A percentile compares a stretch with the other conserved stretches of the same genome.
These are phyloP conservation scores for Podospora didyma DNA, from an alignment of 495 filamentous ascomycete species.

Conservation along the genomic window DNA sequence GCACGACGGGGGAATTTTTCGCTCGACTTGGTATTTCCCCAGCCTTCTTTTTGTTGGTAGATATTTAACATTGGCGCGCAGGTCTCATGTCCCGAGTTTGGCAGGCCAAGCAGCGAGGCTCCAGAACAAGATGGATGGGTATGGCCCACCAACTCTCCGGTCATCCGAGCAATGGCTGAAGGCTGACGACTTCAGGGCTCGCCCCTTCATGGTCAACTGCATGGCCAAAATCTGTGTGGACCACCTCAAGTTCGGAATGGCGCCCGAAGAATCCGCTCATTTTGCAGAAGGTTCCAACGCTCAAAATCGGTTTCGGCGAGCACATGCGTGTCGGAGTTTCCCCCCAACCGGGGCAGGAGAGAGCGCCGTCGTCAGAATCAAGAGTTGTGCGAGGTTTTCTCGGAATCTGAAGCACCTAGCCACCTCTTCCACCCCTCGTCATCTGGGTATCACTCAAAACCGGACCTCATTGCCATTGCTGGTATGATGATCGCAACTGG, in stretches of 20 bases:
- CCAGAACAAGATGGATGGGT: neutral
- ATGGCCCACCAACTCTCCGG: neutral
- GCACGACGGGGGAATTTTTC: neutral
- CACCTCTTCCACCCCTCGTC: slow-evolving; percentile 2
- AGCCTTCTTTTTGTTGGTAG: too few species aligned
- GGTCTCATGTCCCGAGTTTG: slow-evolving; percentile 17
- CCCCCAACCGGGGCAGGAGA: neutral
- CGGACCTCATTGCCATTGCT: slow-evolving; percentile 15
- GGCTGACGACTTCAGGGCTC: neutral
- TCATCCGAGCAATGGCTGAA: neutral
- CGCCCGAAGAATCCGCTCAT: slow-evolving; percentile 4
- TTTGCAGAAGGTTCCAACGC: slow-evolving; percentile 1
- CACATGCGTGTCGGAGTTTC: neutral
- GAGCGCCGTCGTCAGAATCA: slow-evolving; percentile 12
- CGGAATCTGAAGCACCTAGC: neutral
- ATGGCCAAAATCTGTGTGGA: neutral
- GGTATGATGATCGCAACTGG: slow-evolving; percentile 23
- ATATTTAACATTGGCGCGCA: too few species aligned
- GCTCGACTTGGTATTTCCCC: slow-evolving; percentile 2
- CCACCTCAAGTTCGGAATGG: neutral
- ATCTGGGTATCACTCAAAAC: neutral
- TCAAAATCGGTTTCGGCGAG: slow-evolving; percentile 16
- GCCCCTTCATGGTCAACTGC: neutral
- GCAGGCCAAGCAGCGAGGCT: neutral
- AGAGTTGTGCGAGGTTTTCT: slow-evolving; percentile 2